phyloP scores from a whole-genome alignment of 148 eudicot species.

The Fagopyrum homotropicum region DNA sequence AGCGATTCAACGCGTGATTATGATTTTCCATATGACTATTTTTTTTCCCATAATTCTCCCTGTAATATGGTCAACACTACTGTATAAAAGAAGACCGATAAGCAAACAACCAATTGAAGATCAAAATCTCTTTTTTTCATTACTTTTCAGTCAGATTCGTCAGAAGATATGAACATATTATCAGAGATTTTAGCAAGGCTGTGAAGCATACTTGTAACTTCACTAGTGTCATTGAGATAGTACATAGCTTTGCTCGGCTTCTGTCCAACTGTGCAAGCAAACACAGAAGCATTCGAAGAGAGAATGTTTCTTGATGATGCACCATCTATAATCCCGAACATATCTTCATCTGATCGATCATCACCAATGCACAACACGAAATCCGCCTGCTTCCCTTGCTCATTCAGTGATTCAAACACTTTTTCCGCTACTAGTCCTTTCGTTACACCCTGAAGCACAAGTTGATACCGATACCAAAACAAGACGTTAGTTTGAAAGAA shows the following conservation, averaged over 20 bases:
- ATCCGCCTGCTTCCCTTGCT: constrained; percentile 1
- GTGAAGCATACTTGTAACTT: constrained; percentile 29
- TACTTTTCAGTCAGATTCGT: constrained; percentile 1
- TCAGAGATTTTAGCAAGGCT: constrained; percentile 5
- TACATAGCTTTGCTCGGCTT: constrained; percentile 38
- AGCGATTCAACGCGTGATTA: too few relatives aligned
- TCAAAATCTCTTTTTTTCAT: background rate
- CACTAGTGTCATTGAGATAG: constrained; percentile 35
- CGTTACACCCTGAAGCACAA: constrained; percentile 3
- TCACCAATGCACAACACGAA: constrained; percentile 29
- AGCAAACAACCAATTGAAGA: too few relatives aligned
- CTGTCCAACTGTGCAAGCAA: constrained; percentile 37
- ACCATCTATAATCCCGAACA: constrained; percentile 31
- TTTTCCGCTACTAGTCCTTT: constrained; percentile 14
- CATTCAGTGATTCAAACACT: constrained; percentile 1
- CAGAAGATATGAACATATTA: background rate
- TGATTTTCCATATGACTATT: too few relatives aligned
- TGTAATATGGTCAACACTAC: too few relatives aligned
- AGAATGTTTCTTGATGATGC: constrained; percentile 18
- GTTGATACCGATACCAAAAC: background rate
- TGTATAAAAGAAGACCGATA: too few relatives aligned
- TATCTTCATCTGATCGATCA: constrained; percentile 33
- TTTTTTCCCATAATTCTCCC: too few relatives aligned
- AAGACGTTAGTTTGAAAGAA: background rate
- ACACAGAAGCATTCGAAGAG: constrained; percentile 21